Percentiles rank a stretch among this genome's conserved stretches.
phyloP scores from a whole-genome alignment of 768 basidiomycete species.

The Leccinum subgranulosum region DNA sequence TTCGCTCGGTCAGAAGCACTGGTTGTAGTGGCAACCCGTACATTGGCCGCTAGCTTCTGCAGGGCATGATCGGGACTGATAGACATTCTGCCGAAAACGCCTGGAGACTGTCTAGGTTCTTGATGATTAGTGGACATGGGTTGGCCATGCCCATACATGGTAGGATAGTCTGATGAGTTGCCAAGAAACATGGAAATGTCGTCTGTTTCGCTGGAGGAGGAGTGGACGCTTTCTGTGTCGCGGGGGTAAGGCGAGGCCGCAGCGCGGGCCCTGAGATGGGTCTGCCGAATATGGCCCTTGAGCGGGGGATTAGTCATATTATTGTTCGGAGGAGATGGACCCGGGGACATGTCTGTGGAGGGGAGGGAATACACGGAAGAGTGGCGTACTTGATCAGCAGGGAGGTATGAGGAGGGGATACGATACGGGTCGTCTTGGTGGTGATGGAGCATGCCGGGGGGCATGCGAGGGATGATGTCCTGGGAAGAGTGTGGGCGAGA shows the following conservation, averaged over 20 bases:
- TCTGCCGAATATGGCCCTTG: conserved; percentile 72
- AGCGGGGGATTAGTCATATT: conserved; percentile 72
- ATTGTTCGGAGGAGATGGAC: conserved; percentile 72
- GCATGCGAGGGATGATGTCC: conserved; percentile 54
- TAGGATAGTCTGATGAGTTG: conserved; percentile 57
- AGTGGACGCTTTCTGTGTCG: conserved; percentile 82
- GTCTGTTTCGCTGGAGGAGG: conserved; percentile 86
- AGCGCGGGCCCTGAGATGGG: conserved; percentile 75
- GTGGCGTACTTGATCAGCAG: conserved; percentile 43
- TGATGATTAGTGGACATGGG: conserved; percentile 39
- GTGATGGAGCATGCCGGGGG: conserved; percentile 46
- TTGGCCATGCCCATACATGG: conserved; percentile 53
- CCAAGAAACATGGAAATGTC: conserved; percentile 77
- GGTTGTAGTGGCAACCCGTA: conserved; percentile 85
- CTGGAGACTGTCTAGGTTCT: conserved; percentile 59
- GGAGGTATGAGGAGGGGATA: conserved; percentile 52
- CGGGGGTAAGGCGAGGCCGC: conserved; percentile 84
- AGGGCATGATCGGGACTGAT: conserved; percentile 73
- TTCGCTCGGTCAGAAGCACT: conserved; percentile 90
- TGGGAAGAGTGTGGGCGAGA: conserved; percentile 81
- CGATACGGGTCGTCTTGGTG: conserved; percentile 70
- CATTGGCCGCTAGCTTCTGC: conserved; percentile 84
- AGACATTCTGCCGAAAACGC: conserved; percentile 74
- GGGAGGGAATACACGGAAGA: conserved; percentile 42
- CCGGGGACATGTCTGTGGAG: conserved; percentile 41